Conservation (phyloP, 1,284 basidiomycete species). For the Neonothopanus nambi region DNA sequence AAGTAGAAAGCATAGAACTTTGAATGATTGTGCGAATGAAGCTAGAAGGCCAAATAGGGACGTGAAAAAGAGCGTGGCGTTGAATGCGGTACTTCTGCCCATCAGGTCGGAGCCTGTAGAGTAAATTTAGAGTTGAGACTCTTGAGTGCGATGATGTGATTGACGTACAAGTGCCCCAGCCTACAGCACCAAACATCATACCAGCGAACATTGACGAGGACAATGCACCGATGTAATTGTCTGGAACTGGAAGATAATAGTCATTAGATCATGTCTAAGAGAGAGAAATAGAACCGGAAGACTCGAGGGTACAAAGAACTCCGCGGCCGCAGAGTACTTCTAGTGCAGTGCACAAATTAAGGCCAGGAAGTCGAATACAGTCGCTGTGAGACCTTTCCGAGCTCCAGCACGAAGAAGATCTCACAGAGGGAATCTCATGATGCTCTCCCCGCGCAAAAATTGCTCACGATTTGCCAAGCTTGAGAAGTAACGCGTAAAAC, state of each 20-base stretch:
- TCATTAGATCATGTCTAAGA: no score
- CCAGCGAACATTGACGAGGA: constrained; percentile 86
- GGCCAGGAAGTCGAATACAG: no score
- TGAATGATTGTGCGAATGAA: constrained; percentile 76
- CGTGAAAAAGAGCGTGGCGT: constrained; percentile 89
- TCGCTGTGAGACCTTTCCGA: no score
- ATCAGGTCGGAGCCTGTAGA: constrained; percentile 67
- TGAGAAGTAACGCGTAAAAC: constrained; percentile 5
- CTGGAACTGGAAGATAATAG: constrained; percentile 52
- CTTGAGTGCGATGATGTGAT: background rate
- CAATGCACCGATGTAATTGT: constrained; percentile 72
- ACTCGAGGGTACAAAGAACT: no score
- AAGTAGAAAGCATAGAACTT: constrained; percentile 71
- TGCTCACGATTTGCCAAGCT: background rate
- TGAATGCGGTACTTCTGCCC: constrained; percentile 89
- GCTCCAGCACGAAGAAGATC: no score
- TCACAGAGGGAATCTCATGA: no score
- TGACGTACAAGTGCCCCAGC: constrained; percentile 83
- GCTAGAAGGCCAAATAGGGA: constrained; percentile 86
- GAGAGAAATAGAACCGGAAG: no score
- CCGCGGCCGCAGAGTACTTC: no score
- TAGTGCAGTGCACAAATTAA: no score
- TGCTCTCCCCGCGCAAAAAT: no score
- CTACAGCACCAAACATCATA: constrained; percentile 95
- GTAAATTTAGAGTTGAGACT: constrained; percentile 5